These are phyloP conservation scores for Crucibulum laeve DNA, from an alignment of 768 basidiomycete genomes.

Conservation along the genomic window DNA sequence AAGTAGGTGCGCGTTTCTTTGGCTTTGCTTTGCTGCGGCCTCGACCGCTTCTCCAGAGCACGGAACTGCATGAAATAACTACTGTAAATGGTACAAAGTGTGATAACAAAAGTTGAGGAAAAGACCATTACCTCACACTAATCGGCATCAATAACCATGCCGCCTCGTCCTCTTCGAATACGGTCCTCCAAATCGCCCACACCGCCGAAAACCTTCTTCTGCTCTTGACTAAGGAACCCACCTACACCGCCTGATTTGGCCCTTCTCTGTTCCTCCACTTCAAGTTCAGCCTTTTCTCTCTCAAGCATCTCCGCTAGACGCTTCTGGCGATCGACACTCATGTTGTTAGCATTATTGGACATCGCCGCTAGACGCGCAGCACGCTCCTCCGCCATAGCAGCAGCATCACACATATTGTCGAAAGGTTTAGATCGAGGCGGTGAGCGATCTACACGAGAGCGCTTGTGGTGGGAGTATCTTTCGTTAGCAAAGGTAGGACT, in stretches of 20 bases:
- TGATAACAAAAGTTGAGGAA: not conserved
- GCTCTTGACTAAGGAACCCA: constrained; percentile 75
- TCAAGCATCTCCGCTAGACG: constrained; percentile 65
- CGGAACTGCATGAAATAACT: not conserved
- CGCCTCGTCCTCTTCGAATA: constrained; percentile 67
- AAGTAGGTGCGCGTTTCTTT: not conserved
- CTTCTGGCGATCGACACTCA: constrained; percentile 67
- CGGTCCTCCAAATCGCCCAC: constrained; percentile 75
- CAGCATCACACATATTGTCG: constrained; percentile 8
- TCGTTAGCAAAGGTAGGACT: constrained; percentile 24
- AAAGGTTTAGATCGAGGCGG: constrained; percentile 25
- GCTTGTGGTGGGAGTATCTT: constrained; percentile 35
- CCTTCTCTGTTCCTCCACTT: constrained; percentile 64
- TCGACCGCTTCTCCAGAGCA: not conserved
- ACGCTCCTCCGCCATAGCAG: constrained; percentile 46
- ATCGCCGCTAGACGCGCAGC: constrained; percentile 89
- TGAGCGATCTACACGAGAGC: constrained; percentile 43
- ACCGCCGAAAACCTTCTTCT: constrained; percentile 82
- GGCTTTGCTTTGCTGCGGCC: not conserved
- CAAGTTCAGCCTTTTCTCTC: constrained; percentile 76
- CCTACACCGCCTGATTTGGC: constrained; percentile 76
- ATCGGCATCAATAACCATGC: constrained; percentile 60
- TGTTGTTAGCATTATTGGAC: constrained; percentile 64
- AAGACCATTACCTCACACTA: too few relatives aligned
- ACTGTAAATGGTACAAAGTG: not conserved